phyloP scores from a whole-genome alignment of 306 rosid genomes.

The Begonia fuchsioides region DNA sequence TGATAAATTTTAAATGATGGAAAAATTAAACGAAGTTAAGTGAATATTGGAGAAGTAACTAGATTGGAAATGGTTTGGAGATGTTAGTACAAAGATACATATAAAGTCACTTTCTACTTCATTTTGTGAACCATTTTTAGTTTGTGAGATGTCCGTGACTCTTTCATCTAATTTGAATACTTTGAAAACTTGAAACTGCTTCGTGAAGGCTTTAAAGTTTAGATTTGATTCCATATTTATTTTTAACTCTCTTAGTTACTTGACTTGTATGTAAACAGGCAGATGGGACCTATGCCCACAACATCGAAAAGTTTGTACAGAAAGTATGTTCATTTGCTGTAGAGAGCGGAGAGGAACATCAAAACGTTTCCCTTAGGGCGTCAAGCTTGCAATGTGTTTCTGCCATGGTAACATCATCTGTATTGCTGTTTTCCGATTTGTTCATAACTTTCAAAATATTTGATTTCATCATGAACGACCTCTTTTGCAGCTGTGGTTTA shows the following conservation, averaged over 20 bases:
- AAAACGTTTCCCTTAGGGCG: constrained; percentile 57
- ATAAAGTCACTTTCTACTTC: background rate
- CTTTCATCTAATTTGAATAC: too few relatives aligned
- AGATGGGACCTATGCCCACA: constrained; percentile 70
- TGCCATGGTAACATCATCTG: constrained; percentile 56
- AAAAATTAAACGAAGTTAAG: background rate
- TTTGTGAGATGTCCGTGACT: background rate
- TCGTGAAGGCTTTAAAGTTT: background rate
- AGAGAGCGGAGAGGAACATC: constrained; percentile 43
- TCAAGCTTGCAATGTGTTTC: constrained; percentile 94
- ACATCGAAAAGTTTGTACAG: constrained; percentile 58
- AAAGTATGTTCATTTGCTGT: constrained; percentile 57
- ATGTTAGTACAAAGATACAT: background rate
- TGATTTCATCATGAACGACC: background rate
- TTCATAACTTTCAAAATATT: background rate
- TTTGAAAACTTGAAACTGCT: background rate
- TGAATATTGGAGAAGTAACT: background rate
- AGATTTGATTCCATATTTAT: background rate
- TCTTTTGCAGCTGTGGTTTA: constrained; percentile 70
- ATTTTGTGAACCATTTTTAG: background rate
- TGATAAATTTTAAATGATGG: too few relatives aligned
- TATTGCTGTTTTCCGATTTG: constrained; percentile 1
- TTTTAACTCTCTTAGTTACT: background rate
- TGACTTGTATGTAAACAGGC: constrained; percentile 38
- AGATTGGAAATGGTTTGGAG: background rate